Evolutionary conservation across 352 stramenopile genomes (phyloP).

Genomic region (Globisporangium acanthophoron): DNA sequence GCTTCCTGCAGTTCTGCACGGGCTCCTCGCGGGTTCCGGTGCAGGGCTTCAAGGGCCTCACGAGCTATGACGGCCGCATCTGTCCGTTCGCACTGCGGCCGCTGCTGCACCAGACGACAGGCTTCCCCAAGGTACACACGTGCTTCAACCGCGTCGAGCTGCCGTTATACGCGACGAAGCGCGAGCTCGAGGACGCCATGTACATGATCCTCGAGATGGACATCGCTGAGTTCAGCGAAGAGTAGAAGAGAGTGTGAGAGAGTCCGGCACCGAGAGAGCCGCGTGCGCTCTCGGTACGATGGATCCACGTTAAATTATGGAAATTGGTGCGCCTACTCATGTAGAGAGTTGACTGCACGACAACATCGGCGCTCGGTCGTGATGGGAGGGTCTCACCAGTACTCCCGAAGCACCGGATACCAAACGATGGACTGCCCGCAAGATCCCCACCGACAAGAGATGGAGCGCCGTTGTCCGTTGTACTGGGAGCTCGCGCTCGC

Average conservation of each 20-base stretch:
- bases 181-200: conserved; percentile 92
- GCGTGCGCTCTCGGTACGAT: background rate
- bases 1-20: conserved; percentile 84
- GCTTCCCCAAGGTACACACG: conserved; percentile 75
- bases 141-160: conserved; percentile 84
- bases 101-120: conserved; percentile 47
- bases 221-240: conserved; percentile 91
- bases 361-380: background rate
- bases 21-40: conserved; percentile 80
- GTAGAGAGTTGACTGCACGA: background rate
- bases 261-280: background rate
- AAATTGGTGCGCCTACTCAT: background rate
- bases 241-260: conserved; percentile 21
- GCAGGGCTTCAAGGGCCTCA: conserved; percentile 79
- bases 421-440: no score
- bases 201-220: conserved; percentile 96
- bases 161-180: conserved; percentile 75
- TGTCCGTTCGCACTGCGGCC: conserved; percentile 66
- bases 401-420: no score
- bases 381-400: background rate
- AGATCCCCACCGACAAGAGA: no score
- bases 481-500: background rate
- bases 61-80: conserved; percentile 80
- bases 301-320: conserved; percentile 1
- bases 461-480: background rate